Conservation (phyloP, 805 yeast species). For the Zygotorulaspora sp. region DNA sequence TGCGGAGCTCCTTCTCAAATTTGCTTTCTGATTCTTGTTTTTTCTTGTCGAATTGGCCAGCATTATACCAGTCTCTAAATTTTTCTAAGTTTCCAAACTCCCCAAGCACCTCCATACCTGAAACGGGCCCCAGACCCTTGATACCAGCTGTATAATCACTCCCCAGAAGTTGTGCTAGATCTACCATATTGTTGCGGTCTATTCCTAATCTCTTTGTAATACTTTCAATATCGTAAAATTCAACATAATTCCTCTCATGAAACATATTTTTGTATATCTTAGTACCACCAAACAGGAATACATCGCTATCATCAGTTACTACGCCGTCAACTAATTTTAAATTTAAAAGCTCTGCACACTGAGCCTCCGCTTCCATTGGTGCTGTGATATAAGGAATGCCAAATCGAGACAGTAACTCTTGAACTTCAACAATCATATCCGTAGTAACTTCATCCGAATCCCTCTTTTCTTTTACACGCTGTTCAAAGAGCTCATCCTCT, state of each 20-base stretch:
- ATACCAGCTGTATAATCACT: conserved; percentile 95
- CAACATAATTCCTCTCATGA: conserved; percentile 88
- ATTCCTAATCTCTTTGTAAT: conserved; percentile 64
- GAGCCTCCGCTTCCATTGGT: conserved; percentile 99
- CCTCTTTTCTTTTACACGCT: conserved; percentile 62
- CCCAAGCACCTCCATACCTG: conserved; percentile 83
- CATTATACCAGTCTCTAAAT: conserved; percentile 41
- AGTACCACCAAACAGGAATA: conserved; percentile 87
- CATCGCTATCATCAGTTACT: conserved; percentile 96
- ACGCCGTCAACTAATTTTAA: conserved; percentile 86
- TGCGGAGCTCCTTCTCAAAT: conserved; percentile 55
- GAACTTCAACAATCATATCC: conserved; percentile 84
- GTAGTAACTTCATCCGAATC: conserved; percentile 90
- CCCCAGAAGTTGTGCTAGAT: conserved; percentile 79
- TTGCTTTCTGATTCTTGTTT: conserved; percentile 41
- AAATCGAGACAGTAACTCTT: conserved; percentile 77
- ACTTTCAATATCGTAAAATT: conserved; percentile 61
- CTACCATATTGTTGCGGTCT: conserved; percentile 59
- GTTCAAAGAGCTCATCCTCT: conserved; percentile 51
- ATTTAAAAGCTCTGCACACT: conserved; percentile 76
- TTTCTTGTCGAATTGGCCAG: conserved; percentile 40
- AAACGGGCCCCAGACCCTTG: conserved; percentile 90
- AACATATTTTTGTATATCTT: conserved; percentile 87
- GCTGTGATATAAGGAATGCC: conserved; percentile 95
- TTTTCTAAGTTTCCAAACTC: conserved; percentile 55